Base-by-base conservation (phyloP, 495 filamentous ascomycete genomes). In the Eremomyces bilateralis region DNA sequence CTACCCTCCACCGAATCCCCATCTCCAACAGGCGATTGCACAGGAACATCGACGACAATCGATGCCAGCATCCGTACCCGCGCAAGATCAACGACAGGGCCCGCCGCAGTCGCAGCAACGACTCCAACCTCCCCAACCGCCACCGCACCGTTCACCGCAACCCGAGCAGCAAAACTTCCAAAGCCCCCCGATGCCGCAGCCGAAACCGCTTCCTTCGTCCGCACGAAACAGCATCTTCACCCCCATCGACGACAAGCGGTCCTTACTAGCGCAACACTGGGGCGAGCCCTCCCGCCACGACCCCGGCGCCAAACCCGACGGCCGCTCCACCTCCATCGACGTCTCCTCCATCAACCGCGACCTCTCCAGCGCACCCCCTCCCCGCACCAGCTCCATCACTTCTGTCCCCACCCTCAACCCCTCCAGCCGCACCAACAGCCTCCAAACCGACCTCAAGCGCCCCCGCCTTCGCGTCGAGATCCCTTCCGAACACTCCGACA, bases 181-280 rank as follows among this genome's bases (percentile, higher is more conserved):
- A 20, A 58, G 53, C 39, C 62, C 61, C 15, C 53, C 51, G 38
- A 39, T 61, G 41, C 54, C 55, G 4, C 67, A 73, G 34, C 59
- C 60, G 0, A 84, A 80, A 48, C 75, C 78, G 17, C 54, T 78
- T n/a, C 67, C 74, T 11, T 38, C 44, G 11, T 37, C 47, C 15
- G 70, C 72, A 15, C 84, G 85, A 52, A 74, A 82, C 37, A 93
- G 83, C 53, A 95, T 95, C 35, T 95, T 93, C 46, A 97, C 88
- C 1, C 88, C 88, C 1, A 91, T 95, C 37, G 88, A 93, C 43
- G 85, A 92, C 48, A 80, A 73, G 38, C 69, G 79, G 30, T 94
- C 88, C 4, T 71, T 93, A 41, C 60, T 94, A 16, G 78, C 78
- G 11, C 77, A 81, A 36, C 81, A 92, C 54, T 77, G 88, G 49